Evolutionary conservation across 805 yeast species (phyloP).

Genomic region (Saccharomycopsis fodiens): DNA sequence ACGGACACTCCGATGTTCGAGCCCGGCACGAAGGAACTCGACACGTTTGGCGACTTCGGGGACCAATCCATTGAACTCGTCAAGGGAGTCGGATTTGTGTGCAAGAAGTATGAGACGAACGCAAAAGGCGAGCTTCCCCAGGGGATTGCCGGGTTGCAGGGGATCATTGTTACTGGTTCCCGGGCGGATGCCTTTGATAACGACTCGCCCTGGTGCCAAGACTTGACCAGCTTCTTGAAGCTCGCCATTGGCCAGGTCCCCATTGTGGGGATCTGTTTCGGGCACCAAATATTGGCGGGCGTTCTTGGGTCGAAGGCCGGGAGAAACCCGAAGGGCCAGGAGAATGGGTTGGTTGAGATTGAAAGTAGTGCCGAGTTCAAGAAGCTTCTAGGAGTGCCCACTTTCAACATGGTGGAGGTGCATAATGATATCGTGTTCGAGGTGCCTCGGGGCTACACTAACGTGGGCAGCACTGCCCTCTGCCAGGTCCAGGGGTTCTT

Average conservation of each 20-base stretch:
- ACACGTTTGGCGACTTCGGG: conserved; percentile 45
- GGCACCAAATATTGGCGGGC: conserved; percentile 72
- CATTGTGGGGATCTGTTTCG: conserved; percentile 72
- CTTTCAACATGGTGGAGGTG: conserved; percentile 41
- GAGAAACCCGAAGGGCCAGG: conserved; percentile 63
- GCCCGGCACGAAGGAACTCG: conserved; percentile 8
- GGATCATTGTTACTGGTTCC: conserved; percentile 43
- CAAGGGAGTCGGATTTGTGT: conserved; percentile 22
- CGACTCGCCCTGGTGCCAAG: conserved; percentile 33
- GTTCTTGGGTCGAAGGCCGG: conserved; percentile 56
- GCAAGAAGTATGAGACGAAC: conserved; percentile 34
- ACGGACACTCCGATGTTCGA: conserved; percentile 21
- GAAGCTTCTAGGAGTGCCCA: conserved; percentile 16
- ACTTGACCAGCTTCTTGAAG: conserved; percentile 32
- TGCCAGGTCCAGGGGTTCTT: conserved; percentile 66
- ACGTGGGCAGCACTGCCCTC: conserved; percentile 44
- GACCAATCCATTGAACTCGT: conserved; percentile 36
- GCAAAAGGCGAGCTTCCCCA: conserved; percentile 25
- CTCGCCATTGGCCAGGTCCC: conserved; percentile 30
- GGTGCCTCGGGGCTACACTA: conserved; percentile 30
- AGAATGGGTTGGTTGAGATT: conserved; percentile 52
- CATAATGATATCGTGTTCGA: conserved; percentile 52
- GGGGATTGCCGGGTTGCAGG: conserved; percentile 23
- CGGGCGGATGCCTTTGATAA: conserved; percentile 36
- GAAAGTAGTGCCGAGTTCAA: neutral